These are phyloP conservation scores for Fusarium sp. DNA, from an alignment of 2,329 filamentous ascomycete species.

Conservation along the genomic window DNA sequence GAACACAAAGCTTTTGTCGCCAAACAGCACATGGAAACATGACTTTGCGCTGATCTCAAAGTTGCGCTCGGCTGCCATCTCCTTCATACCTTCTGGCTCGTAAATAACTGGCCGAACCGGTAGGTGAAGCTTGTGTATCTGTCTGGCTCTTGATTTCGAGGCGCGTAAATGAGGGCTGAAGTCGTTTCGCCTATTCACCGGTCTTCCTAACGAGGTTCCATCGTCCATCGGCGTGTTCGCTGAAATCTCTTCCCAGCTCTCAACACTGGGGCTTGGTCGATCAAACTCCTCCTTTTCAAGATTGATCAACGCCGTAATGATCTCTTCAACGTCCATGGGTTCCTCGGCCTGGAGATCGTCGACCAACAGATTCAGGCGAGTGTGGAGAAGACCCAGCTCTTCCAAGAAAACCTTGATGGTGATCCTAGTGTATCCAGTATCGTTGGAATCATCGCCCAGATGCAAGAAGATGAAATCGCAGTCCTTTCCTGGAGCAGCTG, in stretches of 20 bases:
- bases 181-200: conserved; percentile 48
- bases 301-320: conserved; percentile 78
- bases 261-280: conserved; percentile 76
- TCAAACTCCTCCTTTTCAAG: conserved; percentile 75
- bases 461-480: conserved; percentile 95
- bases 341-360: conserved; percentile 81
- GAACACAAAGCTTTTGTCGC: conserved; percentile 95
- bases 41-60: conserved; percentile 95
- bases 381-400: conserved; percentile 83
- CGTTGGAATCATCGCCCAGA: conserved; percentile 70
- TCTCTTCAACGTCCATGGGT: conserved; percentile 74
- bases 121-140: conserved; percentile 80
- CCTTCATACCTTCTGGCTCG: conserved; percentile 84
- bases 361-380: conserved; percentile 86
- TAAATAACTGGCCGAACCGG: conserved; percentile 85
- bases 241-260: conserved; percentile 91
- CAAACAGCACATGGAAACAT: conserved; percentile 95
- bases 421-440: conserved; percentile 76
- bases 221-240: conserved; percentile 69
- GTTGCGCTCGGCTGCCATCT: conserved; percentile 80
- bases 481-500: conserved; percentile 87
- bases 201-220: conserved; percentile 59
- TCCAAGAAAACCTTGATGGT: conserved; percentile 95
- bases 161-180: conserved; percentile 53
- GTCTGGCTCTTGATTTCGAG: conserved; percentile 51